Percentiles rank a stretch among this genome's conserved stretches.
phyloP scores from a whole-genome alignment of 805 yeast species.

The Candida silvicultrix region DNA sequence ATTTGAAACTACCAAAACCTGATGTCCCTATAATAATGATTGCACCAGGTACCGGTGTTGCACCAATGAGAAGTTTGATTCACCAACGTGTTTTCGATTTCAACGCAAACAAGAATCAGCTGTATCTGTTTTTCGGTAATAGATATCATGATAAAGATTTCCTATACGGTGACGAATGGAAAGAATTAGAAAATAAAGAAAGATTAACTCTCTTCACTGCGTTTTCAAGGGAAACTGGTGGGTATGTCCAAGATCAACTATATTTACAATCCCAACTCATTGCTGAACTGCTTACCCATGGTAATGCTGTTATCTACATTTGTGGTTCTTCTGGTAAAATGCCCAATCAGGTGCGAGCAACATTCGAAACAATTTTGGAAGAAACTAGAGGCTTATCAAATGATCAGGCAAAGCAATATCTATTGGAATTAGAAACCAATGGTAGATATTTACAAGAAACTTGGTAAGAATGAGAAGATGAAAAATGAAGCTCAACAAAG shows the following conservation, averaged over 20 bases:
- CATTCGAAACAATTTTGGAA: conserved; percentile 56
- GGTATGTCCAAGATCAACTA: conserved; percentile 76
- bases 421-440: conserved; percentile 52
- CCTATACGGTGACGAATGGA: conserved; percentile 55
- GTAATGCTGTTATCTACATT: conserved; percentile 61
- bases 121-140: conserved; percentile 71
- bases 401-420: conserved; percentile 41
- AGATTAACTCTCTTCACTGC: conserved; percentile 36
- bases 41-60: conserved; percentile 95
- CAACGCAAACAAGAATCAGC: conserved; percentile 19
- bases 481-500: no score
- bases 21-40: conserved; percentile 58
- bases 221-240: conserved; percentile 47
- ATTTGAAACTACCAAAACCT: conserved; percentile 29
- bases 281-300: conserved; percentile 43
- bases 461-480: no score
- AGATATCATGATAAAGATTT: conserved; percentile 61
- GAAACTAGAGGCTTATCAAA: conserved; percentile 36
- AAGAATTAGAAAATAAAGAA: conserved; percentile 24
- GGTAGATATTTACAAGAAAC: conserved; percentile 82
- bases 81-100: conserved; percentile 26
- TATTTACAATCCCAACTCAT: conserved; percentile 44
- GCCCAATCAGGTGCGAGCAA: conserved; percentile 86
- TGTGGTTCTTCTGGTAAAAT: conserved; percentile 94
- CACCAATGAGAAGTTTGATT: conserved; percentile 79